Evolutionary conservation across 108 stramenopile genomes (phyloP), one percentile per base, ranked within the genome.

Genomic region (Skeletonema grethae): DNA sequence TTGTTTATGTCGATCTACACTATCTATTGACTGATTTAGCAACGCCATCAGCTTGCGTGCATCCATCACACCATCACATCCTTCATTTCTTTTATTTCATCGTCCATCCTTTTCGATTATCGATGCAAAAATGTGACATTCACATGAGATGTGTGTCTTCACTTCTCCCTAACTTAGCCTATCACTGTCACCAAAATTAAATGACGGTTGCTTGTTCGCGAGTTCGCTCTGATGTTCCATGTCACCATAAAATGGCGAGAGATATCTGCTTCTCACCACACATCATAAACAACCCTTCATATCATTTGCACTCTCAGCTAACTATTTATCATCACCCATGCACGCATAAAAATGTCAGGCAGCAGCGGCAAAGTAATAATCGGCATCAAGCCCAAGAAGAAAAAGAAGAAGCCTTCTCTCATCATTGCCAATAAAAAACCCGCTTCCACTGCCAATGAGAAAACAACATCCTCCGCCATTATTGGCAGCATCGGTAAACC

Each of bases 391-490:
- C 71, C 71, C 62, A 72, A 72, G 63, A 71, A 71, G 61, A 71
- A 71, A 61, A 72, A 72, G 61, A 72, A 62, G 70, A n/a, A n/a
- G n/a, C n/a, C n/a, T n/a, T 11, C 71, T 13, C 28, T 58, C 25
- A 58, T 43, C 57, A 48, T 48, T 50, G 16, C 31, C 29, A 57
- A 56, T n/a, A 50, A 67, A 11, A 15, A 38, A 16, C n/a, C 31
- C 28, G 29, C 31, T 3, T 24, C 6, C 1, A 24, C 50, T 53
- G 8, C 50, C 41, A 43, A 43, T 43, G 41, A 43, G 4, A 15
- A 0, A 1, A 12, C 38, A 39, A 3, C 38, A 39, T 39, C 45
- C 0, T 34, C 32, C 32, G 1, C 32, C 0, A 22, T 16, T 29
- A 16, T 28, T 30, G 24, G 28, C 60, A n/a, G 5, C 39, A 28